Conservation (phyloP, 305 asterid genomes). For the Nicotiana rustica region DNA sequence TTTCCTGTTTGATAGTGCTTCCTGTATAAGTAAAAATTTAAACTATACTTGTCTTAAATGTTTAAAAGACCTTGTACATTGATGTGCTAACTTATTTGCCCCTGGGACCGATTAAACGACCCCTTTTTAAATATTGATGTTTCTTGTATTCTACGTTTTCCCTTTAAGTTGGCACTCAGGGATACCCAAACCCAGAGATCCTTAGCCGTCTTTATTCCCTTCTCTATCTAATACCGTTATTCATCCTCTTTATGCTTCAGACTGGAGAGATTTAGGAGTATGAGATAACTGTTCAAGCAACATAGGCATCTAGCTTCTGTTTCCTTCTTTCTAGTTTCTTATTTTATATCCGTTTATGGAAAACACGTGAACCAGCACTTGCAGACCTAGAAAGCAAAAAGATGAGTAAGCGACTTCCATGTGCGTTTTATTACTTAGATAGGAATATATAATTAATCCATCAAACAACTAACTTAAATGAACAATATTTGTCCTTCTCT, state of each 20-base stretch:
- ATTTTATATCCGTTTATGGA: background rate
- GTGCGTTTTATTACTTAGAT: background rate
- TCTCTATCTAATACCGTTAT: background rate
- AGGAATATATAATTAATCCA: background rate
- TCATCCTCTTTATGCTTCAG: background rate
- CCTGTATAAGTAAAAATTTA: background rate
- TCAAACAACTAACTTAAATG: background rate
- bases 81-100: background rate
- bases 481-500: background rate
- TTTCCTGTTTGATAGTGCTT: conserved; percentile 17
- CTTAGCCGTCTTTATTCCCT: background rate
- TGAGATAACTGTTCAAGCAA: background rate
- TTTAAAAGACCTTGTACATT: background rate
- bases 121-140: background rate
- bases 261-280: background rate
- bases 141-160: conserved; percentile 4
- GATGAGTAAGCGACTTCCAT: background rate
- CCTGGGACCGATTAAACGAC: background rate
- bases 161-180: background rate
- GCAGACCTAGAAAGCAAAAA: background rate
- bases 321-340: conserved; percentile 10
- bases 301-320: background rate
- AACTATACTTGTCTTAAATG: background rate
- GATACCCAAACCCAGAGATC: background rate
- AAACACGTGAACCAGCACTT: background rate